Evolutionary conservation across 768 basidiomycete species (phyloP), one percentile per base, ranked within the genome.

Genomic region (Dictyophora rubrovolvata): DNA sequence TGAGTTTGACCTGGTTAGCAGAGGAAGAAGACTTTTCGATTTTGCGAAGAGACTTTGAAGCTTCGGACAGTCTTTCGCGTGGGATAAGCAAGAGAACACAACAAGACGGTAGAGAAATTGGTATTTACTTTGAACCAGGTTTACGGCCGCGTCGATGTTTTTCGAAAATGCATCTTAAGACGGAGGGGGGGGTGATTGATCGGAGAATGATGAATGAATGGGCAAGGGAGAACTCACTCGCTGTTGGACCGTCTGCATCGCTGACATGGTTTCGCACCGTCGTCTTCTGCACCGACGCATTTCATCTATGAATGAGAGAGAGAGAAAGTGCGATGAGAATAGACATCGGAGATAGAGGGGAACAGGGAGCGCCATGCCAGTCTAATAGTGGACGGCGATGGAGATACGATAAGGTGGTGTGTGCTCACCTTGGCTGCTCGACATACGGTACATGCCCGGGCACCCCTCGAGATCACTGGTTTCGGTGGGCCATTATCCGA

Each of bases 61-160:
- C 88, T 69, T 92, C 90, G 37, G 89, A 91, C 48, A 93, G 74
- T 70, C 89, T 91, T 60, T n/a, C n/a, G n/a, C n/a, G n/a, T n/a
- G n/a, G n/a, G n/a, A n/a, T n/a, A n/a, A n/a, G n/a, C n/a, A 34
- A 57, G 33, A 59, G 56, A 52, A 54, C 34, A 20, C 33, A 2
- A 48, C 16, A 51, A 61, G 47, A 59, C 58, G 36, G 53, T 61
- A 61, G 59, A n/a, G n/a, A 57, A 60, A 60, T 42, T 23, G 55
- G 53, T 49, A 71, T 76, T 22, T 69, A 92, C 90, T 92, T 93
- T 72, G 89, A 91, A 65, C 89, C 90, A 17, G 89, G 89, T 66
- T 93, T 93, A 59, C 89, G 82, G 48, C 89, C 89, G 35, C 89
- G 83, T 56, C 90, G 81, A 71, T 93, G 89, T 70, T 92, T 93